phyloP scores from a whole-genome alignment of 2,329 filamentous ascomycete genomes.

The Cladosporium phlei region DNA sequence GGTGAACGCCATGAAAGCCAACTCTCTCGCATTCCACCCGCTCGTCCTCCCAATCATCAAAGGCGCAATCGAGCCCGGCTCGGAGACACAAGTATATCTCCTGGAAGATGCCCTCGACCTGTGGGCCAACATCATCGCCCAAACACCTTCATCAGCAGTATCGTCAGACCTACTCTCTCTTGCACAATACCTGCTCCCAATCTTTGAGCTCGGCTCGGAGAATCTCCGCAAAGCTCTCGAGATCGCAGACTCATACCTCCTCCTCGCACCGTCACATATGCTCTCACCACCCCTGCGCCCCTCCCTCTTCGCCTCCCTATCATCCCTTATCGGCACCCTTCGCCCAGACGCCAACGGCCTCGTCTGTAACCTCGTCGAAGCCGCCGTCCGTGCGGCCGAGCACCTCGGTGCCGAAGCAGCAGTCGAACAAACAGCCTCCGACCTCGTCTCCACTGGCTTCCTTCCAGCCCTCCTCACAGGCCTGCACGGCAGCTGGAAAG shows the following conservation, averaged over 20 bases:
- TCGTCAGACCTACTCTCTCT: slow-evolving; percentile 41
- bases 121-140: slow-evolving; percentile 72
- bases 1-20: slow-evolving; percentile 76
- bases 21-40: slow-evolving; percentile 71
- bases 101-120: slow-evolving; percentile 89
- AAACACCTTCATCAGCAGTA: slow-evolving; percentile 43
- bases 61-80: slow-evolving; percentile 71
- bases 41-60: slow-evolving; percentile 78
- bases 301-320: slow-evolving; percentile 36
- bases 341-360: slow-evolving; percentile 43
- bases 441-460: slow-evolving; percentile 55
- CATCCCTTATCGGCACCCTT: slow-evolving; percentile 39
- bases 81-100: slow-evolving; percentile 70
- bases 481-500: slow-evolving; percentile 51
- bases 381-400: slow-evolving; percentile 48
- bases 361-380: slow-evolving; percentile 44
- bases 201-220: slow-evolving; percentile 47
- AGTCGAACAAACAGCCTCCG: slow-evolving; percentile 47
- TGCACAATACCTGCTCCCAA: slow-evolving; percentile 41
- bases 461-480: slow-evolving; percentile 50
- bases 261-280: slow-evolving; percentile 45
- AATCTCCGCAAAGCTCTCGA: slow-evolving; percentile 45
- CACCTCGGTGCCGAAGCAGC: slow-evolving; percentile 47
- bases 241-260: slow-evolving; percentile 46
- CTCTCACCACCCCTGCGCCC: slow-evolving; percentile 40